Evolutionary conservation across 805 yeast genomes (phyloP).

Genomic region (Saitoella complicata): DNA sequence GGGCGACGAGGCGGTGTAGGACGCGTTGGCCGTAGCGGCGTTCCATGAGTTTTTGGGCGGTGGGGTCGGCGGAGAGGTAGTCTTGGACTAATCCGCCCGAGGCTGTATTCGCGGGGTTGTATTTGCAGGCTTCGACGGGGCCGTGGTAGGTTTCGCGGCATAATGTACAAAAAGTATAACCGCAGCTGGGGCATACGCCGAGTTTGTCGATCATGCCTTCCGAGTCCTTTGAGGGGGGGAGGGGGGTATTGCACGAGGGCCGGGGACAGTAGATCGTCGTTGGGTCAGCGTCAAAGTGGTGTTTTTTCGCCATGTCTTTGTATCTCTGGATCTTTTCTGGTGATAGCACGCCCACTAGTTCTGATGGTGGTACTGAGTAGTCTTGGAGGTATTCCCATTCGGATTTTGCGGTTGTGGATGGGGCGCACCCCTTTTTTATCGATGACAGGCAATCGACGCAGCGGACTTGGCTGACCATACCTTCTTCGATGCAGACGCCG

Average conservation of each 20-base stretch:
- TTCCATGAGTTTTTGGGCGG: neutral
- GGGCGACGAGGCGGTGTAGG: neutral
- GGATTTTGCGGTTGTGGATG: no score
- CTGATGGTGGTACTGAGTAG: neutral
- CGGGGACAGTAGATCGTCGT: neutral
- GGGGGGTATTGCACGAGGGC: neutral
- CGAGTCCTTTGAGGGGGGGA: neutral
- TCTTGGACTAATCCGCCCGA: neutral
- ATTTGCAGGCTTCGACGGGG: neutral
- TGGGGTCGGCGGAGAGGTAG: neutral
- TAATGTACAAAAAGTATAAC: neutral
- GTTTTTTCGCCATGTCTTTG: neutral
- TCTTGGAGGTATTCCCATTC: neutral
- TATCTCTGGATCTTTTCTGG: neutral
- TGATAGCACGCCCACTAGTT: neutral
- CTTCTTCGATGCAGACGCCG: neutral
- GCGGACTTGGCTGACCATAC: neutral
- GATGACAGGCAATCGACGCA: neutral
- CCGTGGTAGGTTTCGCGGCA: constrained; percentile 1
- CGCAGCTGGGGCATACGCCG: neutral
- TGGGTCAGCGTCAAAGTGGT: neutral
- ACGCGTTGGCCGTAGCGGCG: neutral
- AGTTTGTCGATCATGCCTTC: neutral
- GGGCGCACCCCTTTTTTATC: no score
- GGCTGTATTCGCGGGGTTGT: neutral